phyloP scores from a whole-genome alignment of 2,329 filamentous ascomycete species.

The Ophiostoma australiae region DNA sequence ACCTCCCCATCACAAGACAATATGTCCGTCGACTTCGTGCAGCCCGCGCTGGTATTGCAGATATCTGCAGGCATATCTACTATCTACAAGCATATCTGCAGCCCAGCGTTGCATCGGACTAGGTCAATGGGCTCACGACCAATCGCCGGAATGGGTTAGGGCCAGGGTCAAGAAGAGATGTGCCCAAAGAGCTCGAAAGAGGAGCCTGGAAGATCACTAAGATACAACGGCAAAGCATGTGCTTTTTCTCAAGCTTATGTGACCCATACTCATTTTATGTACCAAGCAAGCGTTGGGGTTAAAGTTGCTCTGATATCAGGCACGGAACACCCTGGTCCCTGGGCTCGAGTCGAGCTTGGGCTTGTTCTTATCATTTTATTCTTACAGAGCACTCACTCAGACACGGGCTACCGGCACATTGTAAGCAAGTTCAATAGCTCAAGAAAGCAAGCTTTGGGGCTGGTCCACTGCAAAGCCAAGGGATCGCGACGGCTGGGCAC shows the following conservation, averaged over 20 bases:
- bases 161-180: background rate
- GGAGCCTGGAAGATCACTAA: background rate
- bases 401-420: background rate
- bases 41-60: background rate
- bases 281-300: background rate
- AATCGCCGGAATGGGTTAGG: background rate
- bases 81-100: background rate
- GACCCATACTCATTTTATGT: background rate
- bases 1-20: background rate
- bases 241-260: background rate
- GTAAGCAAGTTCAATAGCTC: background rate
- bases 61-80: too few relatives aligned
- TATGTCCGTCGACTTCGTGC: conserved; percentile 5
- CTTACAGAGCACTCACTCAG: background rate
- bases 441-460: background rate
- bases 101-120: background rate
- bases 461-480: background rate
- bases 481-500: background rate
- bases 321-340: background rate
- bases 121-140: background rate
- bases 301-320: background rate
- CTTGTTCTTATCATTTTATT: too few relatives aligned
- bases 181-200: background rate
- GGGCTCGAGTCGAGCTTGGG: background rate
- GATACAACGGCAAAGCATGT: conserved; percentile 1